Evolutionary conservation across 108 stramenopile species (phyloP).

Genomic region (Conticribra weissflogii): DNA sequence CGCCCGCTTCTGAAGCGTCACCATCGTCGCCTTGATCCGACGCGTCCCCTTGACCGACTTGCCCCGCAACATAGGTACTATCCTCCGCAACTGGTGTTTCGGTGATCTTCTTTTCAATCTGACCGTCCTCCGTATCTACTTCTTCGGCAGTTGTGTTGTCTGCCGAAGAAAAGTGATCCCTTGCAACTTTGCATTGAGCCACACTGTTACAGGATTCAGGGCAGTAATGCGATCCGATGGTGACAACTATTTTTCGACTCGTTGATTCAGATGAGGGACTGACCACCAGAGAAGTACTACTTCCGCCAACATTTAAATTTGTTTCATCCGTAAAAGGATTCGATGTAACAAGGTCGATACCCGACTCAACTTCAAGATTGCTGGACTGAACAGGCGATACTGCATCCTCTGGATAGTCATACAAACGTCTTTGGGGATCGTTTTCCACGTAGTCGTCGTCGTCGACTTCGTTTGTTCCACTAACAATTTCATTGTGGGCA

Average conservation of each 20-base stretch:
- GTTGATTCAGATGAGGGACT: not conserved
- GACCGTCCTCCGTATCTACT: not conserved
- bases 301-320: not conserved
- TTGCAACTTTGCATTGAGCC: constrained; percentile 7
- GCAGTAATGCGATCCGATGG: constrained; percentile 13
- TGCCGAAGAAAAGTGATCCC: constrained; percentile 6
- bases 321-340: not conserved
- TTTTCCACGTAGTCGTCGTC: not conserved
- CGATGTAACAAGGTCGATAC: not conserved
- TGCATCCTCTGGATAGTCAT: not conserved
- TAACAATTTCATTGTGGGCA: not conserved
- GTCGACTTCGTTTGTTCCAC: not conserved
- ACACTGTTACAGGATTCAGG: constrained; percentile 13
- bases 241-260: not conserved
- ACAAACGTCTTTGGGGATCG: not conserved
- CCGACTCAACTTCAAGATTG: not conserved
- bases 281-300: not conserved
- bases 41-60: not conserved
- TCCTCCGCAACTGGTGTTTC: not conserved
- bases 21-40: not conserved
- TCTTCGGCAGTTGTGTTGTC: not conserved
- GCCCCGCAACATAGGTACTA: not conserved
- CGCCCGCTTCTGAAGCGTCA: no score
- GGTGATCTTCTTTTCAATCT: not conserved
- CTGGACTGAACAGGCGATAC: not conserved